A percentile compares a stretch with the other conserved stretches of the same genome.
These are phyloP conservation scores for Gracilaria gracilis DNA, from an alignment of 23 red algal species.

Conservation along the genomic window DNA sequence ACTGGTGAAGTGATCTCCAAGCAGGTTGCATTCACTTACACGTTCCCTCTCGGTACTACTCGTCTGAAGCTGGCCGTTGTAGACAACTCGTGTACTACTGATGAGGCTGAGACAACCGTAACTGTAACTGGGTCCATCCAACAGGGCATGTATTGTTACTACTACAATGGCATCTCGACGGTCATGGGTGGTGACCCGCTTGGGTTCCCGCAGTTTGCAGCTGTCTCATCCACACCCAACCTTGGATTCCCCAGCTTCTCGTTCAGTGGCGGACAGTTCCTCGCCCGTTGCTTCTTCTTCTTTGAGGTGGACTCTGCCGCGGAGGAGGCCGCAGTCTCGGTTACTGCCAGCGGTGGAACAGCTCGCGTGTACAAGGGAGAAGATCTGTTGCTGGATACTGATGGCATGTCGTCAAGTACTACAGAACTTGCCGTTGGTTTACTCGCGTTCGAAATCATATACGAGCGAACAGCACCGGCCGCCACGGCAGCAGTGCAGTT, in stretches of 20 bases:
- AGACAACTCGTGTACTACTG: constrained; percentile 63
- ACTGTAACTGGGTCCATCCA: constrained; percentile 70
- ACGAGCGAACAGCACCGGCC: constrained; percentile 18
- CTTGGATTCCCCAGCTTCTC: constrained; percentile 42
- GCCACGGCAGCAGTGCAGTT: constrained; percentile 6
- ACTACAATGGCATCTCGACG: constrained; percentile 20
- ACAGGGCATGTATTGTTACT: constrained; percentile 78
- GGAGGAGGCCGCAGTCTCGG: constrained; percentile 7
- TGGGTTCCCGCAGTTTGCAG: constrained; percentile 40
- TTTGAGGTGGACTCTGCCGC: constrained; percentile 45
- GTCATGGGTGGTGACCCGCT: constrained; percentile 20
- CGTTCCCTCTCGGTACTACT: constrained; percentile 76
- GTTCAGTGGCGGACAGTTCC: constrained; percentile 20
- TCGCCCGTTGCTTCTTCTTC: constrained; percentile 54
- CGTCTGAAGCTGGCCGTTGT: constrained; percentile 55
- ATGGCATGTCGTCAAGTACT: neutral
- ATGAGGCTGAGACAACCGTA: constrained; percentile 73
- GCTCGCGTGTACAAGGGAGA: constrained; percentile 70
- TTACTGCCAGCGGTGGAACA: constrained; percentile 41
- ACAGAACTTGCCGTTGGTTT: constrained; percentile 48
- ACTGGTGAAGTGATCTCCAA: constrained; percentile 65
- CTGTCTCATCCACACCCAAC: constrained; percentile 3
- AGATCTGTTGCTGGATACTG: constrained; percentile 59
- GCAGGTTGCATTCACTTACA: constrained; percentile 28
- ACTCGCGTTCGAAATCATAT: constrained; percentile 55